Percentiles rank a stretch among this genome's conserved stretches.
Evolutionary conservation across 2,329 filamentous ascomycete genomes (phyloP).

Genomic region (Alternaria triticina): DNA sequence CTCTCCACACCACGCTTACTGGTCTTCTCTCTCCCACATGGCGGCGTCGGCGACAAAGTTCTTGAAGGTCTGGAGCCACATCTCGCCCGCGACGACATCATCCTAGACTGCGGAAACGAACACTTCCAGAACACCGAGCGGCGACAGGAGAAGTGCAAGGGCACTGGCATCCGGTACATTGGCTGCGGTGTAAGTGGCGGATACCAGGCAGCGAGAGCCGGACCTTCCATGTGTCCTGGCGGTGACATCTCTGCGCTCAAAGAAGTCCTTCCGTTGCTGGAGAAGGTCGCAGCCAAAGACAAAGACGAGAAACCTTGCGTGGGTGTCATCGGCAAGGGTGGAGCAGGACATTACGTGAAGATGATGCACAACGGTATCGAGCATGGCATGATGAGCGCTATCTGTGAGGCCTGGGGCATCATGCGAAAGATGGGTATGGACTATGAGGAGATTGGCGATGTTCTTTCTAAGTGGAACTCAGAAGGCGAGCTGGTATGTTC

Average conservation of each 20-base stretch:
- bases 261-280: conserved; percentile 65
- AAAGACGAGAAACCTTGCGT: conserved; percentile 66
- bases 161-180: conserved; percentile 68
- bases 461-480: conserved; percentile 67
- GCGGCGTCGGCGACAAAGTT: conserved; percentile 55
- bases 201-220: conserved; percentile 70
- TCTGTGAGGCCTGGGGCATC: conserved; percentile 70
- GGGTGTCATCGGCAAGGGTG: conserved; percentile 64
- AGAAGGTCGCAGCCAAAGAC: conserved; percentile 68
- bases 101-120: conserved; percentile 74
- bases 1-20: conserved; percentile 59
- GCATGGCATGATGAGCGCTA: conserved; percentile 71
- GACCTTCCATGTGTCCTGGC: conserved; percentile 71
- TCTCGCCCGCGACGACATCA: conserved; percentile 67
- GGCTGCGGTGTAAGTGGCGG: conserved; percentile 73
- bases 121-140: conserved; percentile 69
- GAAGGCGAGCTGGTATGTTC: conserved; percentile 60
- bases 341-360: conserved; percentile 74
- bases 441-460: conserved; percentile 65
- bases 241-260: conserved; percentile 65
- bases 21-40: conserved; percentile 61
- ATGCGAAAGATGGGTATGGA: conserved; percentile 65
- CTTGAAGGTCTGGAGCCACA: conserved; percentile 57
- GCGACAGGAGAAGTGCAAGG: conserved; percentile 63
- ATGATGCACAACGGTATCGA: conserved; percentile 80